Percentiles rank a stretch among this genome's conserved stretches.
phyloP scores from a whole-genome alignment of 2,329 filamentous ascomycete species.

The Sporothrix pseudoabietina region DNA sequence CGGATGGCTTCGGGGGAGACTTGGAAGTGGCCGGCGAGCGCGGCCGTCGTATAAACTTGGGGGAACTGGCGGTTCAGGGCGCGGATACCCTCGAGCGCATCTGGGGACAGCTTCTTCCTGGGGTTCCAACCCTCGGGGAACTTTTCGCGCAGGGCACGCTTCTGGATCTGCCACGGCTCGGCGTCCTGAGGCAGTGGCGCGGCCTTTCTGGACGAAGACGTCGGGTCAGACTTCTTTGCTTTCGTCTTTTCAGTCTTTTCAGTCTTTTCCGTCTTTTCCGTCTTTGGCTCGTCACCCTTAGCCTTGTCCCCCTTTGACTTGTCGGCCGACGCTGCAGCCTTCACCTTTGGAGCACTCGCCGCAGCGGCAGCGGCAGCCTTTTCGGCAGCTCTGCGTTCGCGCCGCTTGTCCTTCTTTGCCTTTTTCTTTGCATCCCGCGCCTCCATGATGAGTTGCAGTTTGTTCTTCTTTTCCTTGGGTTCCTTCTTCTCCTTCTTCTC shows the following conservation, averaged over 20 bases:
- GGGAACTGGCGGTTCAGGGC: conserved; percentile 78
- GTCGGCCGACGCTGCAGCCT: not conserved
- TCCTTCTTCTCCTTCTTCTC: conserved; percentile 1
- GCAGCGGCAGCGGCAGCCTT: not conserved
- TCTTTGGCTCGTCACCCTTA: not conserved
- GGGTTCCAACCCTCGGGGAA: conserved; percentile 82
- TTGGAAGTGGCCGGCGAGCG: conserved; percentile 76
- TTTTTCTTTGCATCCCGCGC: conserved; percentile 8
- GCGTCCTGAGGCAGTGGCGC: not conserved
- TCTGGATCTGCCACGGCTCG: conserved; percentile 72
- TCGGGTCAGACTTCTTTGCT: not conserved
- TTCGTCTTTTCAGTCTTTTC: not conserved
- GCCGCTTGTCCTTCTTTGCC: not conserved
- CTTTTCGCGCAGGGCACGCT: conserved; percentile 72
- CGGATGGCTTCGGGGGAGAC: conserved; percentile 86
- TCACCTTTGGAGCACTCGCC: not conserved
- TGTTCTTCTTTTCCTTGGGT: conserved; percentile 2
- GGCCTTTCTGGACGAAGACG: not conserved
- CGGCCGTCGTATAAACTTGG: conserved; percentile 70
- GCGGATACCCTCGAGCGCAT: conserved; percentile 87
- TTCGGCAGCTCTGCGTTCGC: not conserved
- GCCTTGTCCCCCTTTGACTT: not conserved
- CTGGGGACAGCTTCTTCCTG: conserved; percentile 83
- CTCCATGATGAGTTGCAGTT: not conserved
- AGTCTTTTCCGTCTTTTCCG: not conserved